phyloP scores from a whole-genome alignment of 176 grass and related monocot species.

The Typha latifolia region DNA sequence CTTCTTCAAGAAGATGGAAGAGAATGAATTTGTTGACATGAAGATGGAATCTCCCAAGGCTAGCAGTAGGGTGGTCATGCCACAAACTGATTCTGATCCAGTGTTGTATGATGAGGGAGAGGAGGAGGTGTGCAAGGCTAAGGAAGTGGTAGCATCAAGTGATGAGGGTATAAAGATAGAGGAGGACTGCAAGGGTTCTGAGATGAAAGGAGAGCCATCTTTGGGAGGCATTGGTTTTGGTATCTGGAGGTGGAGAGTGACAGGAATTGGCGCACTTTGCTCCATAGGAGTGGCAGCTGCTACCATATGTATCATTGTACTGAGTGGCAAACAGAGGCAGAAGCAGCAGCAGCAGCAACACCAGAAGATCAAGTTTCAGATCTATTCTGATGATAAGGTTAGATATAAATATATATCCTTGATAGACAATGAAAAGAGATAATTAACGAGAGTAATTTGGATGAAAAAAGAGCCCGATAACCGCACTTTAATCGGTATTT shows the following conservation, averaged over 20 bases:
- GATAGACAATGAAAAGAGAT: too few relatives aligned
- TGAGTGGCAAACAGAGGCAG: conserved; percentile 38
- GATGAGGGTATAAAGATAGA: background rate
- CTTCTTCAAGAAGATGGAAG: conserved; percentile 20
- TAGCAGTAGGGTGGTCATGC: background rate
- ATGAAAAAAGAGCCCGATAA: background rate
- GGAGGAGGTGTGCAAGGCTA: conserved; percentile 6
- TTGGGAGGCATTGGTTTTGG: conserved; percentile 30
- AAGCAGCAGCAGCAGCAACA: conserved; percentile 22
- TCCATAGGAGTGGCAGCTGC: conserved; percentile 70
- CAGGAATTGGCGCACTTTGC: conserved; percentile 65
- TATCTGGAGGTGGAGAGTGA: conserved; percentile 34
- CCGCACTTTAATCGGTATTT: background rate
- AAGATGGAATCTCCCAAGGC: conserved; percentile 11
- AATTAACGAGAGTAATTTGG: too few relatives aligned
- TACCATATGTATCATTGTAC: conserved; percentile 53
- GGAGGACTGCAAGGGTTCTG: conserved; percentile 5
- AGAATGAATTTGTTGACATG: conserved; percentile 12
- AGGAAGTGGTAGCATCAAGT: conserved; percentile 8
- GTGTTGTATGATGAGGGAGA: conserved; percentile 20
- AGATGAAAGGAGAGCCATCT: background rate
- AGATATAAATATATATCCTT: background rate
- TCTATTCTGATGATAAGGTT: conserved; percentile 56
- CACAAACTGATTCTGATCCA: conserved; percentile 8
- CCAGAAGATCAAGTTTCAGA: conserved; percentile 57